Conservation (phyloP, 441 rosid species). For the Pelargonium myrrhifolium region DNA sequence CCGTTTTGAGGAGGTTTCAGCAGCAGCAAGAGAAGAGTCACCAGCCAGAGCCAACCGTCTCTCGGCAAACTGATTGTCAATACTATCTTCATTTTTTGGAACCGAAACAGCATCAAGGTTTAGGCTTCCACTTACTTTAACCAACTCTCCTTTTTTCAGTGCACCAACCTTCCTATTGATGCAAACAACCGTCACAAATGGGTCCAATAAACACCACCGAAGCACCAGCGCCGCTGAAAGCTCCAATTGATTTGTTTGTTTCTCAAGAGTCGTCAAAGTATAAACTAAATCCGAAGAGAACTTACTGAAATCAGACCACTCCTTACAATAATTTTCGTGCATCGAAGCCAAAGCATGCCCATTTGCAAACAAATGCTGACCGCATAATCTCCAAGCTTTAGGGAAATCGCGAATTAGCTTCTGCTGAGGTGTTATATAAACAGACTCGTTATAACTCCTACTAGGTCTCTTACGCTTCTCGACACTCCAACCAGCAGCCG, state of each 20-base stretch:
- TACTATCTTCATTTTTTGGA: constrained; percentile 18
- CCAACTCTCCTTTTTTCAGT: constrained; percentile 65
- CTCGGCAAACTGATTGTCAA: constrained; percentile 25
- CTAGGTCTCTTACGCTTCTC: constrained; percentile 53
- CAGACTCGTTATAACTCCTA: constrained; percentile 43
- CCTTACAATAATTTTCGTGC: constrained; percentile 37
- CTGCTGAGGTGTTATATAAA: constrained; percentile 63
- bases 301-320: constrained; percentile 62
- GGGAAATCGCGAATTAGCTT: constrained; percentile 61
- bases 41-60: constrained; percentile 18
- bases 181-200: constrained; percentile 71
- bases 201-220: constrained; percentile 72
- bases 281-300: constrained; percentile 63
- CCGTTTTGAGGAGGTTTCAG: constrained; percentile 36
- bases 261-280: constrained; percentile 44
- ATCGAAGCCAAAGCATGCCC: constrained; percentile 30
- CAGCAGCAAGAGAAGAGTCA: constrained; percentile 27
- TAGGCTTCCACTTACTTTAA: constrained; percentile 50
- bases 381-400: constrained; percentile 69
- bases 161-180: constrained; percentile 63
- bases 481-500: constrained; percentile 57
- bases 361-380: constrained; percentile 42
- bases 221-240: constrained; percentile 38
- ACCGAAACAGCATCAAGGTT: constrained; percentile 24
- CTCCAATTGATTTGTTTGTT: constrained; percentile 40